Percentiles rank a stretch among this genome's conserved stretches.
Conservation (phyloP, 2,329 filamentous ascomycete genomes). For the Penicillium sp. region DNA sequence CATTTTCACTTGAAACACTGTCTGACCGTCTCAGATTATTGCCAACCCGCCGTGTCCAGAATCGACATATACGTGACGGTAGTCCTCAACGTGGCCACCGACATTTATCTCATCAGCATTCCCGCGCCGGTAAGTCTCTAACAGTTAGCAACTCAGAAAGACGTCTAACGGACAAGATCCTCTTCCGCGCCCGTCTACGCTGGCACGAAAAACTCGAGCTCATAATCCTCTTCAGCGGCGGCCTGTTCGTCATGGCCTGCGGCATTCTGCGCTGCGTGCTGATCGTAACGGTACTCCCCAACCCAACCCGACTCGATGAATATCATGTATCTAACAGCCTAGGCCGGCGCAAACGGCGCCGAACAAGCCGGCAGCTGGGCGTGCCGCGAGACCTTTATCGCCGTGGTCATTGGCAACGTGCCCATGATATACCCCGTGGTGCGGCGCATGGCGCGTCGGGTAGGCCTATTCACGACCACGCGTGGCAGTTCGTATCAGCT, state of each 20-base stretch:
- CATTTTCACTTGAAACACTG: neutral
- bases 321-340: neutral
- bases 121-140: conserved; percentile 41
- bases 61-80: conserved; percentile 51
- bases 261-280: conserved; percentile 33
- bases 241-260: conserved; percentile 53
- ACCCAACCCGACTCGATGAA: too few relatives aligned
- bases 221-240: conserved; percentile 53
- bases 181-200: conserved; percentile 51
- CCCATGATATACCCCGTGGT: conserved; percentile 41
- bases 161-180: conserved; percentile 36
- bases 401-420: conserved; percentile 40
- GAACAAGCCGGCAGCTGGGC: conserved; percentile 43
- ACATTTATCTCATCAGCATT: conserved; percentile 57
- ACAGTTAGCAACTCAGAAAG: neutral
- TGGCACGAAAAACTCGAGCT: conserved; percentile 51
- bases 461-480: neutral
- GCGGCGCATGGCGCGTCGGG: conserved; percentile 17
- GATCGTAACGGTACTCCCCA: neutral
- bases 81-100: conserved; percentile 52
- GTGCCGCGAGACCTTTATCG: conserved; percentile 44
- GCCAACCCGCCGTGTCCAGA: conserved; percentile 49
- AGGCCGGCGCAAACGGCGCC: conserved; percentile 36
- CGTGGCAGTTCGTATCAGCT: neutral
- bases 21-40: conserved; percentile 34